These are phyloP conservation scores for Leersia perrieri DNA, from an alignment of 176 grass and related monocot genomes.

Conservation along the genomic window DNA sequence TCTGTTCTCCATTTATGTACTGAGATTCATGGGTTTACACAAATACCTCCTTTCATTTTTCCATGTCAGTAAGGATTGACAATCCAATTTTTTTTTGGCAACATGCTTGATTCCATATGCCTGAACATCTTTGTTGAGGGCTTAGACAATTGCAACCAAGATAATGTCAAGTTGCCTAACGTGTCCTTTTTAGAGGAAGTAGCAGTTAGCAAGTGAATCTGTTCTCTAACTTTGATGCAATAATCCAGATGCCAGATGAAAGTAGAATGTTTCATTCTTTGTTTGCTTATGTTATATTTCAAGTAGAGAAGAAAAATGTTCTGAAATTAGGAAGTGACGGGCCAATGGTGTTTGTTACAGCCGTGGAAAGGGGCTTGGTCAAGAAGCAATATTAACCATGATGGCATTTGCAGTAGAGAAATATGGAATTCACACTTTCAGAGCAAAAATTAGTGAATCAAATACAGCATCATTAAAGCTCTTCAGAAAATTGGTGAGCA, in stretches of 20 bases:
- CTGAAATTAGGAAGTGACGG: neutral
- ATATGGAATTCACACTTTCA: constrained; percentile 71
- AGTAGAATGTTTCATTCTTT: neutral
- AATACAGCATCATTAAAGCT: constrained; percentile 75
- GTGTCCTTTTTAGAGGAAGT: neutral
- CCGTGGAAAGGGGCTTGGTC: constrained; percentile 76
- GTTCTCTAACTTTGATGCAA: neutral
- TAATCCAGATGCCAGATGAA: neutral
- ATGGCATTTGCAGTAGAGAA: constrained; percentile 77
- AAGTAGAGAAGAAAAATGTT: neutral
- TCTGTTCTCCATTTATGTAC: neutral
- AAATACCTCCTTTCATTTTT: neutral
- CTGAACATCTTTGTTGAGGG: neutral
- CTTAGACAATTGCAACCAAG: neutral
- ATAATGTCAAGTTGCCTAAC: neutral
- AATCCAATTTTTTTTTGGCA: neutral
- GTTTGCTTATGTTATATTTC: neutral
- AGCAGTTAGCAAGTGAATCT: neutral
- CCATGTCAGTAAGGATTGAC: neutral
- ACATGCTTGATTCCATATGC: neutral
- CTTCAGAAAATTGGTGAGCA: constrained; percentile 75
- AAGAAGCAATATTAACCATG: constrained; percentile 74
- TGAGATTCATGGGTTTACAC: neutral
- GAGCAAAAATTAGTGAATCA: constrained; percentile 85
- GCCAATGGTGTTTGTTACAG: constrained; percentile 22